A percentile compares a stretch with the other conserved stretches of the same genome.
These are phyloP conservation scores for Arthroderma sp. DNA, from an alignment of 2,329 filamentous ascomycete genomes.

Conservation along the genomic window DNA sequence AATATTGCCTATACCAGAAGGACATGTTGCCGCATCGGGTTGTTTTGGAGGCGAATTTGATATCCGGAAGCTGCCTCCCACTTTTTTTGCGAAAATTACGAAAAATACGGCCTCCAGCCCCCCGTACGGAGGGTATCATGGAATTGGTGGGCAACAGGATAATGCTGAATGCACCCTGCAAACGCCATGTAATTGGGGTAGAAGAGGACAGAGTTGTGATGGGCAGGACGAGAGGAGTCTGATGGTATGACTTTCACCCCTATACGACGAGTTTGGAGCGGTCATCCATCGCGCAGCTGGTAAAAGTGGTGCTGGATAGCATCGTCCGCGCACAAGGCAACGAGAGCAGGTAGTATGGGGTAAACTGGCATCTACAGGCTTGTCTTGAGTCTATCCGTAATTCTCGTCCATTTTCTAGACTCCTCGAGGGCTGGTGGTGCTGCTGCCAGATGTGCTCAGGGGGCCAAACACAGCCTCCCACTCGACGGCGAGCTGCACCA, in stretches of 20 bases:
- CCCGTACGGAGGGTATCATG: constrained; percentile 3
- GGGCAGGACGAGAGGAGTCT: constrained; percentile 5
- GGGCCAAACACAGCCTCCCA: not conserved
- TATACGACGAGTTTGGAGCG: not conserved
- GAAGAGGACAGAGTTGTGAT: not conserved
- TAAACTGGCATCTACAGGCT: not conserved
- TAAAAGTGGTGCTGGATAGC: not conserved
- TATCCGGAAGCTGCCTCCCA: constrained; percentile 10
- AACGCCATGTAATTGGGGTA: constrained; percentile 5
- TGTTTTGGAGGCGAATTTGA: not conserved
- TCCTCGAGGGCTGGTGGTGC: not conserved
- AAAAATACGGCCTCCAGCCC: constrained; percentile 2
- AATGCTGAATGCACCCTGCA: constrained; percentile 7
- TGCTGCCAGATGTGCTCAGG: not conserved
- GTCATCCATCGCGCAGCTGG: not conserved
- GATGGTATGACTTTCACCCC: constrained; percentile 7
- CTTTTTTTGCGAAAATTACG: constrained; percentile 7
- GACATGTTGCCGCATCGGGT: not conserved
- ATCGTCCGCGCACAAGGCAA: not conserved
- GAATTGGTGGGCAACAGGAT: not conserved
- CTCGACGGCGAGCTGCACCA: not conserved
- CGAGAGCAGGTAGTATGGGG: not conserved
- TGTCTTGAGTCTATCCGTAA: not conserved
- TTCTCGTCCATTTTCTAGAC: not conserved
- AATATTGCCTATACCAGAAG: constrained; percentile 5